These are phyloP conservation scores for Naganishia sp. DNA, from an alignment of 1,284 basidiomycete species.

Conservation along the genomic window DNA sequence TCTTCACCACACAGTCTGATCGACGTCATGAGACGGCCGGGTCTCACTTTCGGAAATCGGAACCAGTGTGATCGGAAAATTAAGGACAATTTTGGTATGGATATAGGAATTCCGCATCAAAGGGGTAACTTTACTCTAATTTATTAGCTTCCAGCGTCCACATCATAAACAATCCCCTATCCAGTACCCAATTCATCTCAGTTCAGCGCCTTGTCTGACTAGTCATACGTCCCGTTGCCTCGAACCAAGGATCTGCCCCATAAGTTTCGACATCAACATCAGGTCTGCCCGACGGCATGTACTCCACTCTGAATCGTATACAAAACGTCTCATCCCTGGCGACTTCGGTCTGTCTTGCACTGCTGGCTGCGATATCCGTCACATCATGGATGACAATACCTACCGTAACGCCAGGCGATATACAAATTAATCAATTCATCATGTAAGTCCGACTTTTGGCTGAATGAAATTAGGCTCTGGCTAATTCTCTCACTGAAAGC, in stretches of 20 bases:
- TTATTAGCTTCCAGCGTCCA: neutral
- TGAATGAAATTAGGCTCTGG: neutral
- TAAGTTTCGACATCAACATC: too few relatives aligned
- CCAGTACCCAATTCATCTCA: neutral
- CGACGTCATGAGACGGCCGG: neutral
- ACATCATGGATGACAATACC: constrained; percentile 47
- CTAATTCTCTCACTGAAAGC: neutral
- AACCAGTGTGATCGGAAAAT: too few relatives aligned
- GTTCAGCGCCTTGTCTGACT: neutral
- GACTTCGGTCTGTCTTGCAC: constrained; percentile 51
- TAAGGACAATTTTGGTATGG: too few relatives aligned
- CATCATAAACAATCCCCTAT: constrained; percentile 10
- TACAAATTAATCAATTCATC: constrained; percentile 49
- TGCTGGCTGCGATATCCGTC: constrained; percentile 51
- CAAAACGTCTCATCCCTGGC: constrained; percentile 52
- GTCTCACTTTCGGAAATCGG: neutral
- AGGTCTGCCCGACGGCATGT: constrained; percentile 42
- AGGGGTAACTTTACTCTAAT: neutral
- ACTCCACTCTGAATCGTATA: constrained; percentile 50
- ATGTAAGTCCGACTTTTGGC: constrained; percentile 41
- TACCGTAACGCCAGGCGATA: constrained; percentile 39
- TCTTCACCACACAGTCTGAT: too few relatives aligned
- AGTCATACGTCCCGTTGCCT: neutral
- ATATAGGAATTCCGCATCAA: neutral
- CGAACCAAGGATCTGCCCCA: neutral